A percentile compares a stretch with the other conserved stretches of the same genome.
phyloP scores from a whole-genome alignment of 768 basidiomycete species.

The Boletus rubroflammeus region DNA sequence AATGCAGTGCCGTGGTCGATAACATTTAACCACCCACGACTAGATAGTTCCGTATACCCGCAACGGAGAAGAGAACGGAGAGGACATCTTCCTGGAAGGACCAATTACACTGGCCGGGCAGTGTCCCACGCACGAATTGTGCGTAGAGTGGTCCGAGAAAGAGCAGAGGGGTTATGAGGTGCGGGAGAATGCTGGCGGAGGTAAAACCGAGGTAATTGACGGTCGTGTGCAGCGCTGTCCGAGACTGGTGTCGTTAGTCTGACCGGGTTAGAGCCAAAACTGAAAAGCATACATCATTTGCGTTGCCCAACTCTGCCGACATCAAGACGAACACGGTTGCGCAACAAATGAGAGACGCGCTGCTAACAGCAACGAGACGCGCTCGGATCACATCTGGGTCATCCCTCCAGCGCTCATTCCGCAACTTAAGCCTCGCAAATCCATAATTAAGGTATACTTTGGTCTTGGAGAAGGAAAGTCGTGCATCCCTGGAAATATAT shows the following conservation, averaged over 20 bases:
- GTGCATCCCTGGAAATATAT: conserved; percentile 66
- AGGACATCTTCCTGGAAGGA: conserved; percentile 38
- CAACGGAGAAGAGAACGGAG: conserved; percentile 44
- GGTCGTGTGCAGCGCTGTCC: conserved; percentile 29
- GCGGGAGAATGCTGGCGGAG: conserved; percentile 38
- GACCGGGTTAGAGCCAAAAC: not conserved
- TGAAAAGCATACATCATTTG: conserved; percentile 10
- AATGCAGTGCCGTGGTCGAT: not conserved
- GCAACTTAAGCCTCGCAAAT: conserved; percentile 30
- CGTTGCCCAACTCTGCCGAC: conserved; percentile 23
- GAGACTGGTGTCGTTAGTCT: conserved; percentile 13
- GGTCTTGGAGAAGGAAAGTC: conserved; percentile 47
- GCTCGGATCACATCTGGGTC: conserved; percentile 84
- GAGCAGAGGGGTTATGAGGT: conserved; percentile 67
- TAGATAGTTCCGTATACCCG: conserved; percentile 69
- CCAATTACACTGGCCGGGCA: conserved; percentile 58
- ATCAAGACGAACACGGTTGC: conserved; percentile 46
- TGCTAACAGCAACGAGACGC: conserved; percentile 62
- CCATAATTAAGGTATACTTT: conserved; percentile 24
- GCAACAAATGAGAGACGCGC: conserved; percentile 61
- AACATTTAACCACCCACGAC: conserved; percentile 32
- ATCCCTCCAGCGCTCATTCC: conserved; percentile 63
- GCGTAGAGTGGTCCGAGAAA: conserved; percentile 78
- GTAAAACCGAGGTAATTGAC: conserved; percentile 41
- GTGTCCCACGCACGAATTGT: conserved; percentile 37